Percentiles rank a stretch among this genome's conserved stretches.
phyloP scores from a whole-genome alignment of 2,329 filamentous ascomycete genomes.

The Exophiala alcalophila region DNA sequence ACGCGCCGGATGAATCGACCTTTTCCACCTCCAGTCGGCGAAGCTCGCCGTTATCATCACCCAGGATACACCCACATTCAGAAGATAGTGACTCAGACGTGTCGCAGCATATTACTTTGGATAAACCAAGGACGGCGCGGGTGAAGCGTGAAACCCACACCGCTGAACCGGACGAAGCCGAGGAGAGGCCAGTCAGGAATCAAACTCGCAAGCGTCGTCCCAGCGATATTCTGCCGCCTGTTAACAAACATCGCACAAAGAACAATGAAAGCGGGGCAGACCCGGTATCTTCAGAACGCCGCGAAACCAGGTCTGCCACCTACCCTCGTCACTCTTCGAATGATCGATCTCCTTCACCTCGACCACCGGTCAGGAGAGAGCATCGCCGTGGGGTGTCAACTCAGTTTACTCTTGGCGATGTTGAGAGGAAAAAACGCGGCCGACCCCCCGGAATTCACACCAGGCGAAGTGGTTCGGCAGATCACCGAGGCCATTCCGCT shows the following conservation, averaged over 20 bases:
- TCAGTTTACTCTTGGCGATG: conserved; percentile 28
- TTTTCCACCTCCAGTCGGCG: conserved; percentile 27
- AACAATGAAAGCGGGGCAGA: conserved; percentile 21
- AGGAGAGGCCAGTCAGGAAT: conserved; percentile 15
- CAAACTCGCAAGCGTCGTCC: conserved; percentile 26
- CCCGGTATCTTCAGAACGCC: conserved; percentile 26
- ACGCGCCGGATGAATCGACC: conserved; percentile 13
- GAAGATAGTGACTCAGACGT: conserved; percentile 28
- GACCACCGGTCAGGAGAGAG: conserved; percentile 22
- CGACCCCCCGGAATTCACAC: conserved; percentile 43
- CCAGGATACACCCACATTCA: conserved; percentile 21
- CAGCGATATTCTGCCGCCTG: conserved; percentile 25
- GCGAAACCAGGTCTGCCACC: conserved; percentile 34
- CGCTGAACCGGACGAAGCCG: conserved; percentile 17
- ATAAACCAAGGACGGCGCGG: conserved; percentile 1
- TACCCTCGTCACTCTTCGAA: conserved; percentile 31
- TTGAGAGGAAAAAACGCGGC: conserved; percentile 35
- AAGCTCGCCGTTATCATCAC: conserved; percentile 32
- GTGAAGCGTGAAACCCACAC: conserved; percentile 8
- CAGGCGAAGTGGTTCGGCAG: conserved; percentile 46
- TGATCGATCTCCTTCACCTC: conserved; percentile 33
- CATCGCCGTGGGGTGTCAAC: conserved; percentile 32
- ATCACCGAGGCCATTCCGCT: conserved; percentile 32
- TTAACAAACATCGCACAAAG: conserved; percentile 26
- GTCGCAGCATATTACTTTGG: conserved; percentile 21